These are phyloP conservation scores for Amesomyces nigricolor DNA, from an alignment of 2,329 filamentous ascomycete genomes.

Conservation along the genomic window DNA sequence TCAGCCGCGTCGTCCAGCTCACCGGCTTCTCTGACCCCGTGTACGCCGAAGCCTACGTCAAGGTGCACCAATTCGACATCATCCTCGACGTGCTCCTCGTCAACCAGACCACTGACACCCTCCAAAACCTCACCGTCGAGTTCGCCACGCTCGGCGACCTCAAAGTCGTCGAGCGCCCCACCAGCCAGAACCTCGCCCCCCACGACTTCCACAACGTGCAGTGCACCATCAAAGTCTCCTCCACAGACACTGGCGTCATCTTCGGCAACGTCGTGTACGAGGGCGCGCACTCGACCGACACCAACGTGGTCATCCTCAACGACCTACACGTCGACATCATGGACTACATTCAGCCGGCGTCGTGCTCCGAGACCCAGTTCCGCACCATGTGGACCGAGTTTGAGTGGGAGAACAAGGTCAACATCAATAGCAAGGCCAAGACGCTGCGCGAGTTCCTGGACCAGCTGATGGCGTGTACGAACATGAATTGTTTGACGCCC, in stretches of 20 bases:
- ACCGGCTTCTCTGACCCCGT: conserved; percentile 98
- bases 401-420: conserved; percentile 99
- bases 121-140: conserved; percentile 95
- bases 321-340: conserved; percentile 98
- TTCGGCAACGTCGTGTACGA: conserved; percentile 99
- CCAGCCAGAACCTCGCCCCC: conserved; percentile 89
- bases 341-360: conserved; percentile 98
- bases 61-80: conserved; percentile 98
- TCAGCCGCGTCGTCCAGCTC: conserved; percentile 92
- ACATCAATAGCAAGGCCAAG: conserved; percentile 97
- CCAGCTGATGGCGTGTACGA: conserved; percentile 93
- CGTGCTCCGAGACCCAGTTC: conserved; percentile 97
- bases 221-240: conserved; percentile 97
- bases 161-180: conserved; percentile 94
- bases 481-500: conserved; percentile 96
- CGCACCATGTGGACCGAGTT: conserved; percentile 99
- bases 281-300: conserved; percentile 83
- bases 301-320: conserved; percentile 95
- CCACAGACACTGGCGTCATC: conserved; percentile 95
- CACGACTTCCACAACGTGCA: conserved; percentile 98
- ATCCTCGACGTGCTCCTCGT: conserved; percentile 93
- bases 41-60: conserved; percentile 98
- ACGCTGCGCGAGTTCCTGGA: conserved; percentile 85
- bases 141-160: conserved; percentile 97
- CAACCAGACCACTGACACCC: conserved; percentile 92